Conservation (phyloP, 2,329 filamentous ascomycete species). For the Arthrobotrys pseudoclavata region DNA sequence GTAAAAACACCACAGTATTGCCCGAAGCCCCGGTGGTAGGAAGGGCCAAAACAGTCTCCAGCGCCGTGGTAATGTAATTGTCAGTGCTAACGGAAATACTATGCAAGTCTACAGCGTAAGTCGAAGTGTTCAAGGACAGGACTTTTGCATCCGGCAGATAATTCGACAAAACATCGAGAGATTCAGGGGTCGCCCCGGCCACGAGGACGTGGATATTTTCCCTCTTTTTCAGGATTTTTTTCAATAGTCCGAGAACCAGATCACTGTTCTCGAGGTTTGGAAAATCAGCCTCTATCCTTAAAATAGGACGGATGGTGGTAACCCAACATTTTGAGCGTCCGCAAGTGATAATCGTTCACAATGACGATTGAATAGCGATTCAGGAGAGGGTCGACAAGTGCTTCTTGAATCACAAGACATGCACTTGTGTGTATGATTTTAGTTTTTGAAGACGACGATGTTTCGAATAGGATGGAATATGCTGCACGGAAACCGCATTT, state of each 20-base stretch:
- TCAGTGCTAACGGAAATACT: slow-evolving; percentile 70
- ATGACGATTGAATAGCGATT: slow-evolving; percentile 95
- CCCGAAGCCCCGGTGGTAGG: not conserved
- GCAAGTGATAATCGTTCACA: slow-evolving; percentile 96
- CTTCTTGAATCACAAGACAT: slow-evolving; percentile 89
- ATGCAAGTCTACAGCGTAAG: slow-evolving; percentile 88
- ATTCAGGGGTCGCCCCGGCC: slow-evolving; percentile 77
- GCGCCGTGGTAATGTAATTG: slow-evolving; percentile 28
- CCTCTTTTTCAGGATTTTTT: slow-evolving; percentile 86
- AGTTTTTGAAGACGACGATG: slow-evolving; percentile 86
- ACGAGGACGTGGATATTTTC: slow-evolving; percentile 88
- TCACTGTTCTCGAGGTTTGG: slow-evolving; percentile 76
- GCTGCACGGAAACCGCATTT: slow-evolving; percentile 65
- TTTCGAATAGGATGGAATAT: slow-evolving; percentile 75
- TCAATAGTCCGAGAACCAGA: slow-evolving; percentile 86
- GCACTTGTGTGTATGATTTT: slow-evolving; percentile 96
- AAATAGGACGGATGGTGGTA: not conserved
- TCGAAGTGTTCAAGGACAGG: slow-evolving; percentile 86
- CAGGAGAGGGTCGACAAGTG: slow-evolving; percentile 89
- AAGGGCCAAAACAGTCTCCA: slow-evolving; percentile 5
- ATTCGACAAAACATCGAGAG: slow-evolving; percentile 1
- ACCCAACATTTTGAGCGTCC: slow-evolving; percentile 73
- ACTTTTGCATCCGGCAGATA: slow-evolving; percentile 24
- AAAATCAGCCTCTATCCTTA: not conserved
- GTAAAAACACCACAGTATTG: slow-evolving; percentile 36